These are phyloP conservation scores for Fomitopsis betulina DNA, from an alignment of 1,284 basidiomycete species.

Conservation along the genomic window DNA sequence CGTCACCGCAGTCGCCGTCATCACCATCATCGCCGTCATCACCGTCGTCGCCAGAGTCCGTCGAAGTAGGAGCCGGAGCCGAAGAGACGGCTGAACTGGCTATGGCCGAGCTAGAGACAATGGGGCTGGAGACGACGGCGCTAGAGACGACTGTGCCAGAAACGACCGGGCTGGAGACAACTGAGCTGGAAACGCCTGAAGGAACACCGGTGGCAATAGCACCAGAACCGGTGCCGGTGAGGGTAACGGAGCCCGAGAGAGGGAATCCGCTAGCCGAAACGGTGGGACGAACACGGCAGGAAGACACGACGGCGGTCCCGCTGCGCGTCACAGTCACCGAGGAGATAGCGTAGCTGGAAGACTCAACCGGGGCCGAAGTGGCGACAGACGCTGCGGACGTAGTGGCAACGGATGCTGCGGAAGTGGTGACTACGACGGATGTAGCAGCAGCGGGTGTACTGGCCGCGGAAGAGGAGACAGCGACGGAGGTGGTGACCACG, in stretches of 20 bases:
- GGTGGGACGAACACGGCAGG: not conserved
- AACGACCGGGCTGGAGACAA: not conserved
- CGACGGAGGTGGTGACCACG: no score
- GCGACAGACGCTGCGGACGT: not conserved
- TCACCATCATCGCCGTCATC: not conserved
- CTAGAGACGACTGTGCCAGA: not conserved
- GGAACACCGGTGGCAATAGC: not conserved
- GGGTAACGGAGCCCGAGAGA: not conserved
- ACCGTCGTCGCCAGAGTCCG: not conserved
- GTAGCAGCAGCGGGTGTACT: not conserved
- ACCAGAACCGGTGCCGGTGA: not conserved
- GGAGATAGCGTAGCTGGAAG: not conserved
- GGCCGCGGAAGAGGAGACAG: not conserved
- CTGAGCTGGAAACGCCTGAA: not conserved
- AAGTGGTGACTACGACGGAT: constrained; percentile 4
- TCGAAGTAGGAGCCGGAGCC: not conserved
- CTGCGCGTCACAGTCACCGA: not conserved
- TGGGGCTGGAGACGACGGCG: no score
- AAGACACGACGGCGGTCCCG: not conserved
- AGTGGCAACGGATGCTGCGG: constrained; percentile 4
- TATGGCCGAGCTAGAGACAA: not conserved
- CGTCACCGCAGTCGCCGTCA: not conserved
- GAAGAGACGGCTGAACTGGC: not conserved
- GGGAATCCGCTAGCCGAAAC: not conserved
- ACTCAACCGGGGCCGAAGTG: not conserved